Conservation (phyloP, 352 stramenopile genomes). For the Phytophthora lateralis region DNA sequence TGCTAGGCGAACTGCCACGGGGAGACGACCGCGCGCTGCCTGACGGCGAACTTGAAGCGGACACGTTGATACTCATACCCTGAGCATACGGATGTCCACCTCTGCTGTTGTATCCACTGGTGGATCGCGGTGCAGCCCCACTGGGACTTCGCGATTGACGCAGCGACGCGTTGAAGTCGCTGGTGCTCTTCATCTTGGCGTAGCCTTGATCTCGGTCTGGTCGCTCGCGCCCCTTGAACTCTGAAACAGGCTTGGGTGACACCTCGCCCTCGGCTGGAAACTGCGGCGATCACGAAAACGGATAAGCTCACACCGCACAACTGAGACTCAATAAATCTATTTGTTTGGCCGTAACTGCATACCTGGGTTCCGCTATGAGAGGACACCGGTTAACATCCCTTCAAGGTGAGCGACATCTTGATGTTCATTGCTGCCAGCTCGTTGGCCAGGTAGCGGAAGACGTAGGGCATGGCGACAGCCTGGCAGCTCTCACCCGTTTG, state of each 20-base stretch:
- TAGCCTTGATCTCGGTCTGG: not conserved
- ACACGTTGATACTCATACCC: conserved; percentile 59
- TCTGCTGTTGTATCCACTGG: conserved; percentile 17
- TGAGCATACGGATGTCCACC: conserved; percentile 18
- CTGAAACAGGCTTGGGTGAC: conserved; percentile 5
- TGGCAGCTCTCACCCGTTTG: conserved; percentile 91
- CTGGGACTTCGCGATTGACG: conserved; percentile 34
- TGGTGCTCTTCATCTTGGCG: conserved; percentile 37
- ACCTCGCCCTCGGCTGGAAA: not conserved
- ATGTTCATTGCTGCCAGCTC: conserved; percentile 99
- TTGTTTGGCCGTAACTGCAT: conserved; percentile 31
- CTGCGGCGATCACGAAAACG: conserved; percentile 14
- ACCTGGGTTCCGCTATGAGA: conserved; percentile 17
- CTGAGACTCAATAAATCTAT: conserved; percentile 43
- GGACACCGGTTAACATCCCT: conserved; percentile 47
- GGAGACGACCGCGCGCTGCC: conserved; percentile 46
- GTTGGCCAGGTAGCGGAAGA: conserved; percentile 99
- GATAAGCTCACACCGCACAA: conserved; percentile 27
- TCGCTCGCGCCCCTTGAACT: conserved; percentile 27
- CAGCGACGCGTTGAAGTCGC: conserved; percentile 40
- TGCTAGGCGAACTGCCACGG: conserved; percentile 24
- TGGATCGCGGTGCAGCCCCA: conserved; percentile 16
- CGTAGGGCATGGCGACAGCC: conserved; percentile 97
- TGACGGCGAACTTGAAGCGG: conserved; percentile 40
- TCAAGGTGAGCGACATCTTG: conserved; percentile 95